phyloP scores from a whole-genome alignment of 768 basidiomycete genomes.

The Leccinum broughii region DNA sequence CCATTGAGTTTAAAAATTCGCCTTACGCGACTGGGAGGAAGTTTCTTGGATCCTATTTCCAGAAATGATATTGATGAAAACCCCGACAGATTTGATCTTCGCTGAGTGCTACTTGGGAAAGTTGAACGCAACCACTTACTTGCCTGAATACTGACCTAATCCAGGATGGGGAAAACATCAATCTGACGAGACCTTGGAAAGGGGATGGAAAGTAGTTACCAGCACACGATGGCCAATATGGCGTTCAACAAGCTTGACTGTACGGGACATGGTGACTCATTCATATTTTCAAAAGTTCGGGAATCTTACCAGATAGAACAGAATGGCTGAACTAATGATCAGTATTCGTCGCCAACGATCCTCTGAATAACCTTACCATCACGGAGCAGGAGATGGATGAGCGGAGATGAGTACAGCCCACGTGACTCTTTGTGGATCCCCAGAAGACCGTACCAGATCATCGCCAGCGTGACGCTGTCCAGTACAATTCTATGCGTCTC shows the following conservation, averaged over 20 bases:
- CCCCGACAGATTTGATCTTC: not conserved
- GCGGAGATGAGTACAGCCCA: not conserved
- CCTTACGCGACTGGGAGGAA: conserved; percentile 7
- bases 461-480: conserved; percentile 8
- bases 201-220: not conserved
- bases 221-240: not conserved
- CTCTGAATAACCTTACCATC: conserved; percentile 6
- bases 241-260: not conserved
- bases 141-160: not conserved
- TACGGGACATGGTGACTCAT: not conserved
- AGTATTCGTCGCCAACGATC: not conserved
- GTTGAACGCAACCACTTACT: not conserved
- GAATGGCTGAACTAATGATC: conserved; percentile 1
- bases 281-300: not conserved
- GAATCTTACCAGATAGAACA: conserved; percentile 5
- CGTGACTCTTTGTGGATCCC: conserved; percentile 2
- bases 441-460: conserved; percentile 9
- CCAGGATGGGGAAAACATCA: not conserved
- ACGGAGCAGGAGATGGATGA: conserved; percentile 11
- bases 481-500: conserved; percentile 3
- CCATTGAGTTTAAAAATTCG: not conserved
- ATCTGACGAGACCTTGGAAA: not conserved
- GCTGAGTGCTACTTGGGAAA: not conserved
- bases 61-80: not conserved
- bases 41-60: conserved; percentile 14